Percentiles rank a stretch among this genome's conserved stretches.
Evolutionary conservation across 805 yeast species (phyloP).

Genomic region (Metschnikowia lunata): DNA sequence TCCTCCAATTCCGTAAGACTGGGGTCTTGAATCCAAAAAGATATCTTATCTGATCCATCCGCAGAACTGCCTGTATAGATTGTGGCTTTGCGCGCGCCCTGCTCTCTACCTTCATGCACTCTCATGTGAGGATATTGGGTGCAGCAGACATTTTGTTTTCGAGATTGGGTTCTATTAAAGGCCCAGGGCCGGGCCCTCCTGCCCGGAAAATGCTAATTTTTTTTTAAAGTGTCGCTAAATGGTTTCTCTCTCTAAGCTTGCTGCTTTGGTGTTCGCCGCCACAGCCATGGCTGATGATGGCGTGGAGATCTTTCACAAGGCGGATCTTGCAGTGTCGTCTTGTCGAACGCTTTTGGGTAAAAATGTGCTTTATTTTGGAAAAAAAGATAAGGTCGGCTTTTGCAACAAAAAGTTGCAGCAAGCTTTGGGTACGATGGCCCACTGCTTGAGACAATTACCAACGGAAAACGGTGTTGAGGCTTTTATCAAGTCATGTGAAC

Average conservation of each 20-base stretch:
- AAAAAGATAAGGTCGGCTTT: conserved; percentile 25
- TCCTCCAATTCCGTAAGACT: too few relatives aligned
- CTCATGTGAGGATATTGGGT: background rate
- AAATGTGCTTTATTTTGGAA: conserved; percentile 23
- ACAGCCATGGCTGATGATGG: conserved; percentile 17
- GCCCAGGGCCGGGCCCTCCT: too few relatives aligned
- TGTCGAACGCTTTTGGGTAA: conserved; percentile 24
- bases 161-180: too few relatives aligned
- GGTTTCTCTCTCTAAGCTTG: conserved; percentile 14
- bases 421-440: conserved; percentile 38
- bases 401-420: conserved; percentile 34
- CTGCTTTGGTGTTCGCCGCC: conserved; percentile 13
- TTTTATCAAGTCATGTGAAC: conserved; percentile 11
- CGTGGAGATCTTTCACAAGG: conserved; percentile 20
- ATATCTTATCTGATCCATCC: conserved; percentile 6
- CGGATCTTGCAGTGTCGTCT: conserved; percentile 24
- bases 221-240: background rate
- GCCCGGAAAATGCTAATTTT: too few relatives aligned
- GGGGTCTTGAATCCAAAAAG: too few relatives aligned
- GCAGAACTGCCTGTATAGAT: background rate
- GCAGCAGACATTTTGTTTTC: background rate
- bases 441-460: conserved; percentile 27
- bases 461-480: conserved; percentile 16
- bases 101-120: too few relatives aligned
- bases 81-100: too few relatives aligned